Base-by-base conservation (phyloP, 805 yeast species). In the Barnettozyma botsteinii region DNA sequence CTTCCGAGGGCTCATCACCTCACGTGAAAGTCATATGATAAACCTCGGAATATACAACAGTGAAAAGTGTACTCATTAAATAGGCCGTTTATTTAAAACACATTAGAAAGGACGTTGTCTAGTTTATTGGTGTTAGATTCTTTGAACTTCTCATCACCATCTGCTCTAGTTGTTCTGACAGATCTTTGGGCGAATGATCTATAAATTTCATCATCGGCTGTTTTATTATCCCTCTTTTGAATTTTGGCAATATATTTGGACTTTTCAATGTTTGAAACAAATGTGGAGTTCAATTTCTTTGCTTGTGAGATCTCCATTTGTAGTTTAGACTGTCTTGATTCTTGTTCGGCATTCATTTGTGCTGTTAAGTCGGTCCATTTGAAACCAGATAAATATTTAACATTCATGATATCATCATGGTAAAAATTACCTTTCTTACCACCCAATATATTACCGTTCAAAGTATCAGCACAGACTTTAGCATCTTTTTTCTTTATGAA, bases 351-450 rank as follows among this genome's bases (percentile, higher is more conserved):
- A 3, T 96, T 88, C 48, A 91, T 85, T 58, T 91, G 96, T 58
- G 84, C 94, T 3, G 97, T 89, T 57, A 93, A 69, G 55, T 93
- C 95, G 41, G 82, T 72, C 98, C 98, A 93, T 58, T 93, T 93
- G 72, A 91, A 93, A 2, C 91, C 88, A 9, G 86, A 80, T 45
- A 93, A 67, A 53, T 93, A 93, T 60, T 85, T 91, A 44, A 91
- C 79, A 59, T 88, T 93, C 67, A 94, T 71, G 20, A 93, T 81
- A 66, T 93, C 98, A 61, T 93, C 98, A 56, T 93, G 83, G 63
- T 89, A 93, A 55, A 84, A 91, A 9, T 81, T 76, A 3, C 93
- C 82, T 63, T 93, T 93, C 55, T 81, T 87, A 29, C 98, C 98
- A 21, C 98, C 98, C 25, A 93, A 65, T 9, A 72, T 85, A 56